These are phyloP conservation scores for Mycothermus thermophilus DNA, from an alignment of 495 filamentous ascomycete genomes.

Conservation along the genomic window DNA sequence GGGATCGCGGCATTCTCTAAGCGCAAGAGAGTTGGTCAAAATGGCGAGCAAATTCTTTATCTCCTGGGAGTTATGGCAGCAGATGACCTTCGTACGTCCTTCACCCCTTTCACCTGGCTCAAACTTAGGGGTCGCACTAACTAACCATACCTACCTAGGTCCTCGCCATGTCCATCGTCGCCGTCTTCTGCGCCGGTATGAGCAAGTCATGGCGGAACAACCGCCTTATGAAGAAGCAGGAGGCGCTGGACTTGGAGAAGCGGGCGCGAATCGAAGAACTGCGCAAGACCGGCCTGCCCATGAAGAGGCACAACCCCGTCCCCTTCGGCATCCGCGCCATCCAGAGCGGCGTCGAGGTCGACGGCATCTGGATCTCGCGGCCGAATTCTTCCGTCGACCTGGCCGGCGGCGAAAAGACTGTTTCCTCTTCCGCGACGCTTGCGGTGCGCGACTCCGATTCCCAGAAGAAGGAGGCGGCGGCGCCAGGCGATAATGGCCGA, in stretches of 20 bases:
- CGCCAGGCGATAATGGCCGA: no score
- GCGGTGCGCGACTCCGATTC: constrained; percentile 9
- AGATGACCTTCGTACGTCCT: constrained; percentile 71
- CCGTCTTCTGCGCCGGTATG: constrained; percentile 38
- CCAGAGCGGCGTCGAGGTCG: constrained; percentile 70
- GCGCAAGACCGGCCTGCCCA: constrained; percentile 34
- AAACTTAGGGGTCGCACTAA: background rate
- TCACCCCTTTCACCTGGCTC: background rate
- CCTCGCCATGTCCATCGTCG: constrained; percentile 33
- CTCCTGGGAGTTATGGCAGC: constrained; percentile 75
- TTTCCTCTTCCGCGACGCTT: constrained; percentile 23
- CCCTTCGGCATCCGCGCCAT: constrained; percentile 86
- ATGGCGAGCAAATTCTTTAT: constrained; percentile 48
- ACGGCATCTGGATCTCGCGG: constrained; percentile 78
- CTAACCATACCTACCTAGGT: no score
- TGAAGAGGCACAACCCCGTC: constrained; percentile 43
- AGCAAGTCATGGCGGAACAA: constrained; percentile 49
- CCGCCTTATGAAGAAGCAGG: constrained; percentile 49
- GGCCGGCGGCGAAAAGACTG: constrained; percentile 14
- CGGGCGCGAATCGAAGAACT: constrained; percentile 40
- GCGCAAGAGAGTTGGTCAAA: no score
- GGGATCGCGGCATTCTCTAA: no score
- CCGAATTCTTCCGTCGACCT: constrained; percentile 38
- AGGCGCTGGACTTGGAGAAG: constrained; percentile 49
- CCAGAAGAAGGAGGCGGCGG: constrained; percentile 6